Base-by-base conservation (phyloP, 1,284 basidiomycete species). In the Rhodotorula sp. region DNA sequence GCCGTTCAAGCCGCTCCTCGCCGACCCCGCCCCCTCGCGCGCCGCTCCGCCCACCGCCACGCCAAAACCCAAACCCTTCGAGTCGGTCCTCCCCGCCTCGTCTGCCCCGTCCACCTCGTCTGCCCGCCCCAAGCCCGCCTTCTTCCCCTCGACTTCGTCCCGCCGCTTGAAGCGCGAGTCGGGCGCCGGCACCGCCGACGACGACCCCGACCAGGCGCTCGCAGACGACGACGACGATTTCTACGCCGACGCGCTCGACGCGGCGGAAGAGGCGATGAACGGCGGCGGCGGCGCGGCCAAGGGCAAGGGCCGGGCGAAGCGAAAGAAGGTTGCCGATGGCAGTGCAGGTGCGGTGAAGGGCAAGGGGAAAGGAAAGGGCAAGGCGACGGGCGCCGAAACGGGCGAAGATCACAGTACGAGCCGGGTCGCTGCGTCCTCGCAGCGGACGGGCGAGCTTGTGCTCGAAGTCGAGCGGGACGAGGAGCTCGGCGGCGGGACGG, bases 1-100 rank as follows among this genome's bases (percentile, higher is more conserved):
- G 34, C 34, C 34, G 13, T 73, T 67, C 57, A 56, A 58, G 25
- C 68, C 72, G 16, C 53, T 74, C 25, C 45, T 70, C 50, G 50
- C 48, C 44, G 65, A 64, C 12, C 55, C 21, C 27, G 19, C 14
- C 34, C 7, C 48, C 66, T 2, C 23, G 7, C n/a, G 23, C 42
- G 50, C 42, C 14, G 9, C 61, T 13, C 17, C 52, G 7, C 21
- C 52, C 7, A 7, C 52, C 25, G 8, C 52, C 10, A 8, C 66
- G 10, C 9, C 49, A 23, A 70, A 62, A 21, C 68, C 64, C 7
- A 55, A 49, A 14, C 45, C 66, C 23, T 70, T 70, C 52, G 50
- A 17, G 8, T 54, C 61, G 1, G 52, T 66, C 10, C 62, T 67
- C 0, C 59, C 55, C 34, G 44, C 46, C 46, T 50, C 64, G 21